These are phyloP conservation scores for Erysimum pusillum DNA, from an alignment of 441 rosid species.

Conservation along the genomic window DNA sequence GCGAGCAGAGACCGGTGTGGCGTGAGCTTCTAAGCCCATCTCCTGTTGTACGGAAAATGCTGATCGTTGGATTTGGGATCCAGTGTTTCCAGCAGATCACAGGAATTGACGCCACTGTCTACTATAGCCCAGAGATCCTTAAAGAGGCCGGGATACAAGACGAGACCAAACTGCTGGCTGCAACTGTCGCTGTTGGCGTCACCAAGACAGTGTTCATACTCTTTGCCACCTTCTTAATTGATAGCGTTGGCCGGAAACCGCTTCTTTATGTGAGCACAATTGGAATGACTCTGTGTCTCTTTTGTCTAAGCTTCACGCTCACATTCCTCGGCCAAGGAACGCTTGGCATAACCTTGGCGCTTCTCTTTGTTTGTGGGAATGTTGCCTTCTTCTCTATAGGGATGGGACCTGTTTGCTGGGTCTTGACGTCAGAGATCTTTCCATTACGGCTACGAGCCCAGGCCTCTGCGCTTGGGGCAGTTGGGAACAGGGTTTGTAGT, in stretches of 20 bases:
- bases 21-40: constrained; percentile 82
- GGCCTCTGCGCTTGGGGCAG: constrained; percentile 86
- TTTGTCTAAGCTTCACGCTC: constrained; percentile 65
- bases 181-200: constrained; percentile 85
- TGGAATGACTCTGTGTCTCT: constrained; percentile 88
- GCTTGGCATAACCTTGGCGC: constrained; percentile 54
- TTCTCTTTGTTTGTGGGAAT: constrained; percentile 76
- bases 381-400: constrained; percentile 92
- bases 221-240: constrained; percentile 76
- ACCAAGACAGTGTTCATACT: constrained; percentile 76
- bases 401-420: constrained; percentile 91
- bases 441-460: constrained; percentile 86
- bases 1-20: constrained; percentile 77
- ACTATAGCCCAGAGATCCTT: constrained; percentile 88
- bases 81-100: constrained; percentile 93
- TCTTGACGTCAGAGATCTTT: constrained; percentile 84
- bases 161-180: constrained; percentile 74
- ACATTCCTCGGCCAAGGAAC: constrained; percentile 61
- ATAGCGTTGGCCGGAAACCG: constrained; percentile 83
- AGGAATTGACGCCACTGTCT: constrained; percentile 85
- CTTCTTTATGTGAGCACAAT: constrained; percentile 87
- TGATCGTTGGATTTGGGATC: constrained; percentile 81
- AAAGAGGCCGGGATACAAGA: constrained; percentile 69
- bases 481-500: constrained; percentile 86
- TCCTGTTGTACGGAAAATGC: constrained; percentile 69